Percentiles rank a stretch among this genome's conserved stretches.
phyloP scores from a whole-genome alignment of 805 yeast genomes.

The Metschnikowia chrysomelidarum region DNA sequence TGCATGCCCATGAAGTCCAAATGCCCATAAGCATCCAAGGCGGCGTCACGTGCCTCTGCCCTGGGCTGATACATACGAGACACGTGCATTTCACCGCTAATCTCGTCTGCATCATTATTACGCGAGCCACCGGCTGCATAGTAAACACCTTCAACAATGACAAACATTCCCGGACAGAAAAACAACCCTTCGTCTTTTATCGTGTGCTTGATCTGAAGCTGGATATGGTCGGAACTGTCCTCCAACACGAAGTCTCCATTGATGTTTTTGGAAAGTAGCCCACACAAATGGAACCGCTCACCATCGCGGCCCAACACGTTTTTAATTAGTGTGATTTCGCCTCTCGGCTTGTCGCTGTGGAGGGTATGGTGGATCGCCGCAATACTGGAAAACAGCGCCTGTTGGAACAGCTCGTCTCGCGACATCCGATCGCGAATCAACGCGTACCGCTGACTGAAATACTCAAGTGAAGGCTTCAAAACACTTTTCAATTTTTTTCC shows the following conservation, averaged over 20 bases:
- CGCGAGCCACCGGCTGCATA: conserved; percentile 55
- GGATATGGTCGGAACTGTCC: conserved; percentile 75
- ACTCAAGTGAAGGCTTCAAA: conserved; percentile 28
- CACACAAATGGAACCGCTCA: conserved; percentile 70
- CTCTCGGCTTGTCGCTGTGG: conserved; percentile 11
- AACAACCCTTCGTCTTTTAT: conserved; percentile 63
- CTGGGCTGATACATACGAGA: conserved; percentile 84
- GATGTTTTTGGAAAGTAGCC: conserved; percentile 61
- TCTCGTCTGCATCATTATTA: conserved; percentile 27
- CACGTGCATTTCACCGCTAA: conserved; percentile 60
- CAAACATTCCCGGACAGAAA: conserved; percentile 71
- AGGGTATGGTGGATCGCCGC: conserved; percentile 39
- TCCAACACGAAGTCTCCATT: conserved; percentile 75
- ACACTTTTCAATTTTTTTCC: conserved; percentile 15
- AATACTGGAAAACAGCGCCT: conserved; percentile 41
- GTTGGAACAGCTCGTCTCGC: conserved; percentile 74
- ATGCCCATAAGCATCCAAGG: conserved; percentile 73
- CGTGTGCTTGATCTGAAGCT: conserved; percentile 61
- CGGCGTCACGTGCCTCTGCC: conserved; percentile 66
- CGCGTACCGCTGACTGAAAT: conserved; percentile 56
- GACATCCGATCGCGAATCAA: conserved; percentile 67
- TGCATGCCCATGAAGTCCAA: conserved; percentile 61
- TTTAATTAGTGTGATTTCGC: conserved; percentile 65
- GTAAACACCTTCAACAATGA: conserved; percentile 83
- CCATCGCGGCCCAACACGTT: conserved; percentile 86